Conservation (phyloP, 1,139 yeast genomes). For the Pichia sp. region DNA sequence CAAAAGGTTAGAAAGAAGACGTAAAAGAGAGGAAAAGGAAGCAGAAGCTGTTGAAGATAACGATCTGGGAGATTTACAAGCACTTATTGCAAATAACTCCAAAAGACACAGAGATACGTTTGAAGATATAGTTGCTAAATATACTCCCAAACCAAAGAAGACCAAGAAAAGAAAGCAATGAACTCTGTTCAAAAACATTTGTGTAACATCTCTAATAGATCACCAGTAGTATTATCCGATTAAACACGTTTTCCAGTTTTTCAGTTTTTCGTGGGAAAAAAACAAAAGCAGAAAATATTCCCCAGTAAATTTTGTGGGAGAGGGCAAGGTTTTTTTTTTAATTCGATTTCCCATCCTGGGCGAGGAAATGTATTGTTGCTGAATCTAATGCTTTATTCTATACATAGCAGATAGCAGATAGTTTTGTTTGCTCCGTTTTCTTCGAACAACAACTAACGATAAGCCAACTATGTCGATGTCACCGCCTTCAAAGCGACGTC, state of each 20-base stretch:
- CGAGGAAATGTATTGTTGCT: background rate
- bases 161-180: background rate
- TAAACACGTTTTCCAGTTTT: no score
- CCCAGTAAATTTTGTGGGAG: background rate
- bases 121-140: background rate
- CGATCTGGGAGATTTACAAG: constrained; percentile 3
- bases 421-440: no score
- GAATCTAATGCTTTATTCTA: no score
- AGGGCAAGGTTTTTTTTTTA: background rate
- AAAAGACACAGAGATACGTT: constrained; percentile 10
- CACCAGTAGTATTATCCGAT: no score
- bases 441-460: background rate
- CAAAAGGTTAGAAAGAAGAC: constrained; percentile 7
- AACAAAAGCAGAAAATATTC: background rate
- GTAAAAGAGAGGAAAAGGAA: constrained; percentile 7
- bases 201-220: background rate
- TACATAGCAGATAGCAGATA: no score
- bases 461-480: background rate
- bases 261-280: no score
- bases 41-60: background rate
- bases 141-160: background rate
- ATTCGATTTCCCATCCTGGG: background rate
- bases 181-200: background rate
- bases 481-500: background rate
- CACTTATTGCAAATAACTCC: constrained; percentile 9